phyloP scores from a whole-genome alignment of 441 rosid genomes.

The Brassica hybrid region DNA sequence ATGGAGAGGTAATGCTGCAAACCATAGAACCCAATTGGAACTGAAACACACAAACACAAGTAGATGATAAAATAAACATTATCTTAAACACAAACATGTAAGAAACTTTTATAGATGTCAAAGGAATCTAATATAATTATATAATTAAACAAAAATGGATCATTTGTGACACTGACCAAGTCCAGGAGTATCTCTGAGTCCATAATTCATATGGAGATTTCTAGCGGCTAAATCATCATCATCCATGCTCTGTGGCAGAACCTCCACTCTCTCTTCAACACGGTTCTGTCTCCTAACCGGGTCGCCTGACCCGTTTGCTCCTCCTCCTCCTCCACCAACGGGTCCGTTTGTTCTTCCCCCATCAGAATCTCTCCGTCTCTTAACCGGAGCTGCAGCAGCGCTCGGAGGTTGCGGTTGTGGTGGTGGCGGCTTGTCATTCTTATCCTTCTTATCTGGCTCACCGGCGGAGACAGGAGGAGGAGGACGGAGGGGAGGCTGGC shows the following conservation, averaged over 20 bases:
- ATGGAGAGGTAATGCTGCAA: slow-evolving; percentile 94
- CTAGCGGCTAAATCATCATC: slow-evolving; percentile 69
- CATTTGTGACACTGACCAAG: slow-evolving; percentile 60
- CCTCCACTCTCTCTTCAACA: slow-evolving; percentile 65
- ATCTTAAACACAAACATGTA: slow-evolving; percentile 10
- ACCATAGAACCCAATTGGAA: slow-evolving; percentile 93
- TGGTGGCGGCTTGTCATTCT: slow-evolving; percentile 43
- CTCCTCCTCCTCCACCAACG: slow-evolving; percentile 42
- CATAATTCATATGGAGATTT: slow-evolving; percentile 84
- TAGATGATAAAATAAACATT: slow-evolving; percentile 4
- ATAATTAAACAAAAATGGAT: background rate
- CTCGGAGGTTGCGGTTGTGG: slow-evolving; percentile 34
- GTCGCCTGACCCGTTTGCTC: slow-evolving; percentile 48
- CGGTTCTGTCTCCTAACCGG: slow-evolving; percentile 64
- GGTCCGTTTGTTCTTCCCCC: slow-evolving; percentile 55
- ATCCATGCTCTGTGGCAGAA: slow-evolving; percentile 64
- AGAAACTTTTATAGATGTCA: background rate
- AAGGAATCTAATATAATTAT: slow-evolving; percentile 10
- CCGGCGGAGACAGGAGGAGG: slow-evolving; percentile 39
- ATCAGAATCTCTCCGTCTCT: slow-evolving; percentile 86
- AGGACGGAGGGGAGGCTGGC: slow-evolving; percentile 47
- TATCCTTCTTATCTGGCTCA: slow-evolving; percentile 29
- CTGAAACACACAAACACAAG: slow-evolving; percentile 46
- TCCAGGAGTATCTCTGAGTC: slow-evolving; percentile 90
- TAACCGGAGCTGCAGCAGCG: slow-evolving; percentile 37